Conservation (phyloP, 129 eudicot genomes). For the Flaveria sonorensis region DNA sequence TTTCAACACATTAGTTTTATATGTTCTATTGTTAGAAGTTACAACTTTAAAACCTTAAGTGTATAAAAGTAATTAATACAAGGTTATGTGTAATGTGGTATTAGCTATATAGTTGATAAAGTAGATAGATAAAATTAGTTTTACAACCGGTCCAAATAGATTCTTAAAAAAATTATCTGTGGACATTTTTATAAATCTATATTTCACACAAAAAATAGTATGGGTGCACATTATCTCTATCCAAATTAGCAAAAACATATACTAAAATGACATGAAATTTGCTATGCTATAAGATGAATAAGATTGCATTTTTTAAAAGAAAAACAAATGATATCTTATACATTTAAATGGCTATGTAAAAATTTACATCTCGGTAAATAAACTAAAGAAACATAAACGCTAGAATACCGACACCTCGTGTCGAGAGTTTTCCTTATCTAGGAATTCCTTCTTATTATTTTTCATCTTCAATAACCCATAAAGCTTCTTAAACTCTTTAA, state of each 20-base stretch:
- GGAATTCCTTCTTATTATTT: slow-evolving; percentile 44
- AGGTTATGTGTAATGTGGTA: not conserved
- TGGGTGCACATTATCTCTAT: no score
- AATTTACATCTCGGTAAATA: slow-evolving; percentile 3
- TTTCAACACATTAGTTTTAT: not conserved
- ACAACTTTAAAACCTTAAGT: not conserved
- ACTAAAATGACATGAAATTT: not conserved
- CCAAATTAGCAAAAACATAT: not conserved
- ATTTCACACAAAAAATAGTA: no score
- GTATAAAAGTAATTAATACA: not conserved
- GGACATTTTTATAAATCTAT: no score
- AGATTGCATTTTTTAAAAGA: slow-evolving; percentile 7
- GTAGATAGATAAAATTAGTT: no score
- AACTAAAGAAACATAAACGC: not conserved
- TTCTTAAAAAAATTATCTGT: no score
- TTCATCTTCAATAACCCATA: slow-evolving; percentile 51
- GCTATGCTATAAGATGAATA: not conserved
- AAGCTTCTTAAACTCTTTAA: slow-evolving; percentile 52
- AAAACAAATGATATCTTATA: slow-evolving; percentile 13
- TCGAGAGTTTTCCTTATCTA: slow-evolving; percentile 41
- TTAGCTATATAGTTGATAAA: no score
- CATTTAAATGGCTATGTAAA: slow-evolving; percentile 16
- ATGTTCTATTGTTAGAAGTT: not conserved
- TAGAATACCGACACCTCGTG: slow-evolving; percentile 35
- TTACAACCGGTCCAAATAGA: no score